Base-by-base conservation (phyloP, 1,284 basidiomycete genomes). In the Ceratobasidium sp. region DNA sequence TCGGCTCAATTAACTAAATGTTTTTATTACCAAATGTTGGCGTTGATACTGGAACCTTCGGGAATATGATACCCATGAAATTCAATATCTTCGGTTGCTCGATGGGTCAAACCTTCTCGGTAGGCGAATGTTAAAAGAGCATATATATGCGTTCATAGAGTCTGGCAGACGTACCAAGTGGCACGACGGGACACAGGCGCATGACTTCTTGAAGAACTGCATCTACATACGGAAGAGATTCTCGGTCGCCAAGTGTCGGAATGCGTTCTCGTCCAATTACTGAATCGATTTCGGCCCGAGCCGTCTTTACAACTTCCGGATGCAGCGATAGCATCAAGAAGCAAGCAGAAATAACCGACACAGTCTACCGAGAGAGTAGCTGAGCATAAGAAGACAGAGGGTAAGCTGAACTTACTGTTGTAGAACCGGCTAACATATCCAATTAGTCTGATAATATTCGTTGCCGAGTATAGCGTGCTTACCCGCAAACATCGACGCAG, bases 201-300 rank as follows among this genome's bases (percentile, higher is more conserved):
- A 71, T 72, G 20, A 78, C 68, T 56, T 76, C 82, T 61, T 81
- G 81, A 39, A 81, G 33, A 33, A 81, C 69, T 18, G 80, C 79
- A 6, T 78, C 75, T 13, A 81, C 39, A 77, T 80, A 82, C 13
- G 80, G 78, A 4, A 83, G 63, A n/a, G 23, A n/a, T 20, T 53
- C 33, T 15, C 63, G 70, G 51, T 77, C 78, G 10, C 28, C 5
- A 18, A 79, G 56, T 6, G 3, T 39, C 18, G 78, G 78, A 12
- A 79, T 28, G 2, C 78, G n/a, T 3, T 77, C 73, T n/a, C 40
- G 40, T 7, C 73, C 73, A 60, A 79, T 56, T 10, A 79, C 67
- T 3, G 56, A 40, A 42, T 79, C 78, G 28, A 79, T 51, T 49
- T 79, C 78, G 2, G 63, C 75, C 33, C 70, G 64, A n/a, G 75